Percentiles rank a stretch among this genome's conserved stretches.
phyloP scores from a whole-genome alignment of 768 basidiomycete species.

The Mycena kentingensis region DNA sequence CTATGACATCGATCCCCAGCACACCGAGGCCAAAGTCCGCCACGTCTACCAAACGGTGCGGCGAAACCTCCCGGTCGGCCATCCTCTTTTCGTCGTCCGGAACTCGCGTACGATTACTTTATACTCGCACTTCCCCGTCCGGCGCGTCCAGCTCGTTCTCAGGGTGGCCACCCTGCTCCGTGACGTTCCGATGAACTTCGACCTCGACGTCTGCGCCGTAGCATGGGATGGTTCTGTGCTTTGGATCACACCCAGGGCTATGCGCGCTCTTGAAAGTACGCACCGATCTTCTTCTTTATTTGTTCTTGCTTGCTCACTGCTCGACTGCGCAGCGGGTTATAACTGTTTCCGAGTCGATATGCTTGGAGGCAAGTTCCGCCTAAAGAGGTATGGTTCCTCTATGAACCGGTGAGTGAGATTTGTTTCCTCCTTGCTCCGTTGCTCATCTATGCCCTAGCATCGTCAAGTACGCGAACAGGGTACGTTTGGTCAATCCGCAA shows the following conservation, averaged over 20 bases:
- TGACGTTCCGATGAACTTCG: constrained; percentile 11
- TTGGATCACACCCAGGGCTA: constrained; percentile 16
- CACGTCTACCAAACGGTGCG: constrained; percentile 5
- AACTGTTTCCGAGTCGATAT: constrained; percentile 10
- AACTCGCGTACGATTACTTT: constrained; percentile 12
- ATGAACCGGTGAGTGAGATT: background rate
- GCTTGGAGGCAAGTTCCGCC: constrained; percentile 4
- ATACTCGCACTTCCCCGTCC: constrained; percentile 11
- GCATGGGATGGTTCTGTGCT: constrained; percentile 11
- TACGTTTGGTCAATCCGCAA: background rate
- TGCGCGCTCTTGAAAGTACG: constrained; percentile 15
- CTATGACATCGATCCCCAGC: background rate
- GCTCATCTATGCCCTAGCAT: background rate
- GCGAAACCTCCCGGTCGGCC: constrained; percentile 7
- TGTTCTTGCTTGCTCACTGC: background rate
- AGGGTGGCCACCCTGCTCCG: constrained; percentile 7
- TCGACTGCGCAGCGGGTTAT: constrained; percentile 9
- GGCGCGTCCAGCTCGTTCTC: constrained; percentile 15
- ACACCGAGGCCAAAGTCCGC: constrained; percentile 7
- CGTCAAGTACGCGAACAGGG: constrained; percentile 16
- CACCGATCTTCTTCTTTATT: background rate
- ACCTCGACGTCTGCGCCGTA: constrained; percentile 18
- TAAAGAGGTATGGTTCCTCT: constrained; percentile 3
- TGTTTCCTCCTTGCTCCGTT: background rate
- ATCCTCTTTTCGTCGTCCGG: constrained; percentile 3